Conservation (phyloP, 805 yeast genomes). For the Naumovozyma castellii region DNA sequence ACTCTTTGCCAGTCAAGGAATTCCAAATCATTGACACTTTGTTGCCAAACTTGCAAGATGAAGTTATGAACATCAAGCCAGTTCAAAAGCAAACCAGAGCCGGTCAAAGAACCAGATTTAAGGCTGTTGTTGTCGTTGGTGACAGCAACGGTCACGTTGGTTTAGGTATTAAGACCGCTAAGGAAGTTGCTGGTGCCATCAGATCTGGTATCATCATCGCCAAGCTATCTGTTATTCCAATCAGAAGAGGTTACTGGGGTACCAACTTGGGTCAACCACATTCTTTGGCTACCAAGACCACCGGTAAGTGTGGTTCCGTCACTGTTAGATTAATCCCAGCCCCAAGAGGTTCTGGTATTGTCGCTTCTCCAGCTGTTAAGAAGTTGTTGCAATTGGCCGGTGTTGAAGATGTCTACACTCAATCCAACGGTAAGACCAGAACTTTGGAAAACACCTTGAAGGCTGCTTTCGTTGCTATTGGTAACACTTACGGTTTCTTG, state of each 20-base stretch:
- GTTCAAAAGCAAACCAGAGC: conserved; percentile 99
- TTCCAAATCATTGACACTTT: conserved; percentile 96
- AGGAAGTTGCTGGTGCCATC: conserved; percentile 99
- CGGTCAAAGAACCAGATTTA: conserved; percentile 99
- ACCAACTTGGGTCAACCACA: conserved; percentile 99
- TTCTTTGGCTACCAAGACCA: conserved; percentile 93
- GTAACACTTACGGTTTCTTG: conserved; percentile 99
- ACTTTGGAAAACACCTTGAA: conserved; percentile 99
- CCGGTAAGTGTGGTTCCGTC: conserved; percentile 99
- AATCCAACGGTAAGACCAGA: conserved; percentile 98
- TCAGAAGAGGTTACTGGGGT: conserved; percentile 99
- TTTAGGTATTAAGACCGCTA: conserved; percentile 99
- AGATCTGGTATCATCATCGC: conserved; percentile 99
- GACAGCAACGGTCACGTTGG: conserved; percentile 99
- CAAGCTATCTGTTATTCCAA: conserved; percentile 96
- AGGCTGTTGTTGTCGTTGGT: conserved; percentile 99
- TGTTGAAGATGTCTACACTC: conserved; percentile 98
- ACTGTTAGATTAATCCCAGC: conserved; percentile 98
- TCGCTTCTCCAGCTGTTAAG: conserved; percentile 99
- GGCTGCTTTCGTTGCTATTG: conserved; percentile 98
- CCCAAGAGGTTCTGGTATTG: conserved; percentile 99
- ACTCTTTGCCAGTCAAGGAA: conserved; percentile 99
- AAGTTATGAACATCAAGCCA: conserved; percentile 99
- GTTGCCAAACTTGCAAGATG: conserved; percentile 92
- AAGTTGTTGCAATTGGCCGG: conserved; percentile 98